Evolutionary conservation across 31 red algal genomes (phyloP), one percentile per base, ranked within the genome.

Genomic region (Bonnemaisonia californica): DNA sequence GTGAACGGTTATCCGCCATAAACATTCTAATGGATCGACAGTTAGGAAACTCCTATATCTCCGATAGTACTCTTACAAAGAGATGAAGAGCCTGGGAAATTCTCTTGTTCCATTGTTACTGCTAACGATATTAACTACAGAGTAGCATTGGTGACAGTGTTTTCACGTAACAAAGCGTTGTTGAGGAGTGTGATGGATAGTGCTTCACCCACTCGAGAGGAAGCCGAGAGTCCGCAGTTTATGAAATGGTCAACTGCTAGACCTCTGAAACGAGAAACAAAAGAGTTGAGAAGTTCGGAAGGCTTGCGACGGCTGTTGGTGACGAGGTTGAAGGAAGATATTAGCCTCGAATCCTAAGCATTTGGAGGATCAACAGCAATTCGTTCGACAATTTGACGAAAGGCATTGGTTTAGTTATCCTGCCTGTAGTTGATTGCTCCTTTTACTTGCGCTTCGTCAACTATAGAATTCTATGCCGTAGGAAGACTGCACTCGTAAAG

Each of bases 261-360:
- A 12, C 69, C 69, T 38, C 16, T 13, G 26, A 73, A 73, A 8
- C 69, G 8, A 73, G 69, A 37, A 13, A 73, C 69, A 26, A 73
- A 42, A 8, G 33, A 45, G 8, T 12, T 12, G 32, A 73, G 69
- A 12, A 45, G 13, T 73, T 73, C 69, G 16, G 8, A 11, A 21
- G 21, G 37, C 33, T 19, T 47, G 69, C 69, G 69, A 47, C 69
- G 26, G 33, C 16, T 45, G 33, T 40, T 42, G 13, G 16, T 73
- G 8, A 73, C 69, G 16, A 29, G 26, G 26, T 73, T 73, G 69
- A 73, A 73, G 33, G 69, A 73, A 16, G 69, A 7, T 47, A 73
- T 73, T 16, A 73, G 69, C 37, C 69, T 38, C 13, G 69, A 47
- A 31, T 45, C 69, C 8, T 21, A 13, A 8, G 69, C 33, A 26